phyloP scores from a whole-genome alignment of 106 monocot species.

The Iris macrosiphon region DNA sequence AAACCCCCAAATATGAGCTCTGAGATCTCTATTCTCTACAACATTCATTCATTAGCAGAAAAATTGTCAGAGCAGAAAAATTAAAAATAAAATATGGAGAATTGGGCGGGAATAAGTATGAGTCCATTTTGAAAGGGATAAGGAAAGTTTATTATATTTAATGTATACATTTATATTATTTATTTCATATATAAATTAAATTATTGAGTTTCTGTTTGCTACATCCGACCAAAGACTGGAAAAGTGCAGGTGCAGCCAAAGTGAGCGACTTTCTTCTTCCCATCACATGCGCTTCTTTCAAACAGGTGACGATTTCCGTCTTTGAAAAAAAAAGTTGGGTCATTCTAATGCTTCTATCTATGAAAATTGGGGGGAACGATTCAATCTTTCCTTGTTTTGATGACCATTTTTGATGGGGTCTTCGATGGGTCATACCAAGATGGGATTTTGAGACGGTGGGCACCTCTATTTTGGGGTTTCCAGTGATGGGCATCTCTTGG shows the following conservation, averaged over 20 bases:
- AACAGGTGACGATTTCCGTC: no score
- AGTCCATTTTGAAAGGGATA: conserved; percentile 10
- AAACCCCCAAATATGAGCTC: no score
- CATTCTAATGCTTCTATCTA: neutral
- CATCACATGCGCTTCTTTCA: conserved; percentile 2
- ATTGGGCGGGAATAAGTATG: conserved; percentile 23
- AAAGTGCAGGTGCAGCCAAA: neutral
- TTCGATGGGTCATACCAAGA: neutral
- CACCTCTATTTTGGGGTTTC: conserved; percentile 6
- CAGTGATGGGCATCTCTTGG: conserved; percentile 2
- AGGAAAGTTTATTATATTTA: no score
- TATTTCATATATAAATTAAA: no score
- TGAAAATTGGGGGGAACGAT: neutral
- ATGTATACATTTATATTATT: no score
- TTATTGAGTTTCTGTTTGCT: no score
- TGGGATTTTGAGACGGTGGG: conserved; percentile 11
- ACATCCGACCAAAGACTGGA: conserved; percentile 5
- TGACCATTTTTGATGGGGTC: neutral
- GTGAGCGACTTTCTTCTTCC: neutral
- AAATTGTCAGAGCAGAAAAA: no score
- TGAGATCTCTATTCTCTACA: no score
- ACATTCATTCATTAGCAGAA: no score
- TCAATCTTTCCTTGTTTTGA: neutral
- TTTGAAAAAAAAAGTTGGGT: no score
- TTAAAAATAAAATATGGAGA: no score